Evolutionary conservation across 441 rosid species (phyloP).

Genomic region (Pelargonium australe): DNA sequence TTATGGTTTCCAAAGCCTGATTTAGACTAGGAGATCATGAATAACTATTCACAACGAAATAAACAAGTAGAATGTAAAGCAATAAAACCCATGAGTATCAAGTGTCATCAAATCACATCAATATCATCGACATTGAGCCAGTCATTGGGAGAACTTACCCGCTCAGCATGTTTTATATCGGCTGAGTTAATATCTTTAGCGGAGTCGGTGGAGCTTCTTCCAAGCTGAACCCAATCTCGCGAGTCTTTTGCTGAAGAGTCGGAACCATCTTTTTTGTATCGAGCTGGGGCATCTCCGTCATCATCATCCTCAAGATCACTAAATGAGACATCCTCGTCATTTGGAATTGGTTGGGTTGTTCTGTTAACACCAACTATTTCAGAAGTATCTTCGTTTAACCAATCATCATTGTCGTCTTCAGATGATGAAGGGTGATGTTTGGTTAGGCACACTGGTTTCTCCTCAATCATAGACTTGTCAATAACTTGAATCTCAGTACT

Average conservation of each 20-base stretch:
- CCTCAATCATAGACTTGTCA: constrained; percentile 70
- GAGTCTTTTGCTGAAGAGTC: constrained; percentile 49
- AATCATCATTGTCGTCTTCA: constrained; percentile 80
- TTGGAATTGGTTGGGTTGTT: constrained; percentile 34
- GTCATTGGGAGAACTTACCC: constrained; percentile 48
- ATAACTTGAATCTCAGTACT: constrained; percentile 47
- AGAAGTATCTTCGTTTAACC: constrained; percentile 72
- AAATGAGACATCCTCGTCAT: constrained; percentile 83
- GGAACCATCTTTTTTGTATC: constrained; percentile 50
- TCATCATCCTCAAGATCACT: constrained; percentile 89
- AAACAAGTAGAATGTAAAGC: constrained; percentile 12
- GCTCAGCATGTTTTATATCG: constrained; percentile 25
- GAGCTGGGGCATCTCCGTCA: constrained; percentile 50
- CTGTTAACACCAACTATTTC: constrained; percentile 41
- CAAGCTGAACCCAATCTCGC: constrained; percentile 54
- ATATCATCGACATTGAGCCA: constrained; percentile 67
- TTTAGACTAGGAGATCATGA: constrained; percentile 23
- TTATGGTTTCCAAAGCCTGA: constrained; percentile 22
- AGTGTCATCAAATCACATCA: constrained; percentile 34
- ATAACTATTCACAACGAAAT: constrained; percentile 32
- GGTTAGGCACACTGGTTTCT: constrained; percentile 30
- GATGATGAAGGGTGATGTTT: constrained; percentile 31
- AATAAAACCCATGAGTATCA: constrained; percentile 6
- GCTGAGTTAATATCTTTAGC: constrained; percentile 36
- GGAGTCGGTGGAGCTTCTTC: constrained; percentile 39